Evolutionary conservation across 371 early-diverging fungal species (phyloP).

Genomic region (Mucor irregularis): DNA sequence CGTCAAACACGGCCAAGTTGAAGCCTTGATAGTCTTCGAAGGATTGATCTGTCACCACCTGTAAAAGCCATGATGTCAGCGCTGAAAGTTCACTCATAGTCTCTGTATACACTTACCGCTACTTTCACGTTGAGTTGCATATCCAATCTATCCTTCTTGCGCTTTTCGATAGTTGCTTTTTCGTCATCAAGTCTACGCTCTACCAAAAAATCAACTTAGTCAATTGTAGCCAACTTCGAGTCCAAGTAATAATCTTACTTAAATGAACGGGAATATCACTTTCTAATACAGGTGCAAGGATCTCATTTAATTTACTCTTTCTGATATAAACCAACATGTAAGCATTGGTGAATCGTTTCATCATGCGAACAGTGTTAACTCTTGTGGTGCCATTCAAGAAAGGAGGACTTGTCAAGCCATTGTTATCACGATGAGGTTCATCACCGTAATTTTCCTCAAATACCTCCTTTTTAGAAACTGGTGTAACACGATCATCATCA

Average conservation of each 20-base stretch:
- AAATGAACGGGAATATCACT: conserved; percentile 86
- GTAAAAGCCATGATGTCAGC: conserved; percentile 22
- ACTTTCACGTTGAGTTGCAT: conserved; percentile 66
- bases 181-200: conserved; percentile 64
- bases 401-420: conserved; percentile 17
- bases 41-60: conserved; percentile 56
- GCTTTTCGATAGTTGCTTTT: conserved; percentile 52
- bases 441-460: conserved; percentile 97
- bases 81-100: conserved; percentile 20
- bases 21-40: conserved; percentile 76
- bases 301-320: conserved; percentile 66
- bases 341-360: conserved; percentile 90
- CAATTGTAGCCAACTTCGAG: neutral
- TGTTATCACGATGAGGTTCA: conserved; percentile 41
- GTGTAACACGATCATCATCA: conserved; percentile 97
- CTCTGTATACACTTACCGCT: conserved; percentile 52
- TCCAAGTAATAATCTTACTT: conserved; percentile 28
- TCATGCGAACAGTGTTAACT: conserved; percentile 30
- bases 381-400: conserved; percentile 12
- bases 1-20: conserved; percentile 78
- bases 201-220: conserved; percentile 22
- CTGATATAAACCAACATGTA: conserved; percentile 97
- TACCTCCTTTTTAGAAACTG: conserved; percentile 84
- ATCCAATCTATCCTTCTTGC: conserved; percentile 69
- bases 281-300: conserved; percentile 66